phyloP scores from a whole-genome alignment of 2,329 filamentous ascomycete species.

The Xylaria sp. region DNA sequence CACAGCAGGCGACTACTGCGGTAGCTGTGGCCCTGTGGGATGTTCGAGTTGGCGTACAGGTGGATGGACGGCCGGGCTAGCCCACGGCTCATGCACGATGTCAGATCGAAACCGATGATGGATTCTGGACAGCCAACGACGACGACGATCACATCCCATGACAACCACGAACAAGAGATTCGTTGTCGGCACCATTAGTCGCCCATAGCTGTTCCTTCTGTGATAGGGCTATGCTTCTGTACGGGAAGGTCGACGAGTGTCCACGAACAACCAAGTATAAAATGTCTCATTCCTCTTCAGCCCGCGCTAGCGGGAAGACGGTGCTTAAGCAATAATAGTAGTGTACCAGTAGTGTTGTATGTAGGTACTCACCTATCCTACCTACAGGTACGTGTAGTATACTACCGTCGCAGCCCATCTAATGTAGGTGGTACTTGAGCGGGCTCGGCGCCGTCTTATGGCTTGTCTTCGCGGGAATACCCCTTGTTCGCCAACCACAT shows the following conservation, averaged over 20 bases:
- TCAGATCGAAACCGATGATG: conserved; percentile 47
- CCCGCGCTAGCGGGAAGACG: conserved; percentile 11
- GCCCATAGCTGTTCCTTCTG: background rate
- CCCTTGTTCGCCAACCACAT: conserved; percentile 43
- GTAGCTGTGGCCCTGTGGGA: conserved; percentile 35
- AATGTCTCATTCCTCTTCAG: conserved; percentile 27
- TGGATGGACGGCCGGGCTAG: conserved; percentile 38
- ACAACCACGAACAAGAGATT: conserved; percentile 32
- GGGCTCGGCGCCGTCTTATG: conserved; percentile 14
- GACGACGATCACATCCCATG: conserved; percentile 43
- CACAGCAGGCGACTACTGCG: conserved; percentile 42
- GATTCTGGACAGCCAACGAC: conserved; percentile 45
- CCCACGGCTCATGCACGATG: conserved; percentile 50
- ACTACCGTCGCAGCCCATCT: background rate
- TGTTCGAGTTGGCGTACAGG: conserved; percentile 42
- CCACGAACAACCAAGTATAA: conserved; percentile 24
- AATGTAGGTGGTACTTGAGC: background rate
- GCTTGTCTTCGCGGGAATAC: conserved; percentile 27
- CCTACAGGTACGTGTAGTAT: background rate
- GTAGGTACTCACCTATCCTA: too few relatives aligned
- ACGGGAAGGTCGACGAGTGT: conserved; percentile 2
- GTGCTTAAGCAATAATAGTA: background rate
- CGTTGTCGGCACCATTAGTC: conserved; percentile 24
- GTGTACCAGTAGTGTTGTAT: too few relatives aligned
- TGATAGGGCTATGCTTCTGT: background rate